These are phyloP conservation scores for Plectosphaerella sp. DNA, from an alignment of 2,329 filamentous ascomycete genomes.

Conservation along the genomic window DNA sequence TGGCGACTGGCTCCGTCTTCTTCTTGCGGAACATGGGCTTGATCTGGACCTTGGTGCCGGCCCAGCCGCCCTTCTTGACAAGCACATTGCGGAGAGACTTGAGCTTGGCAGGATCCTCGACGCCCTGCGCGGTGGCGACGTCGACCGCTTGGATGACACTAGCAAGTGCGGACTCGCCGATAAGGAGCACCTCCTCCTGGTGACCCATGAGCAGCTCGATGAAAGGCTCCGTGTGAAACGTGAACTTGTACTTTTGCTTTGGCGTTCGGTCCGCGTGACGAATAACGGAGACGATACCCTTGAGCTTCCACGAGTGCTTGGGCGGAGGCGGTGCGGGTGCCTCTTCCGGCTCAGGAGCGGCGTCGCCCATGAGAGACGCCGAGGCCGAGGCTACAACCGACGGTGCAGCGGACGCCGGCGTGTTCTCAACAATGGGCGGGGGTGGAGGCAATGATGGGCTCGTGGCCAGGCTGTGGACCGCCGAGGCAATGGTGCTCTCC, in stretches of 20 bases:
- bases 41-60: slow-evolving; percentile 96
- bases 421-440: slow-evolving; percentile 16
- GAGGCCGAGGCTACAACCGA: slow-evolving; percentile 30
- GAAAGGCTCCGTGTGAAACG: slow-evolving; percentile 94
- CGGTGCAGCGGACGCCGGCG: slow-evolving; percentile 31
- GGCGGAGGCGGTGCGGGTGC: slow-evolving; percentile 62
- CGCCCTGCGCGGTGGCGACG: slow-evolving; percentile 68
- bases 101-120: slow-evolving; percentile 87
- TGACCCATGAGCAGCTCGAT: slow-evolving; percentile 92
- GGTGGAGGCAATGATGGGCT: slow-evolving; percentile 29
- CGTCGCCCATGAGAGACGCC: slow-evolving; percentile 29
- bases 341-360: slow-evolving; percentile 26
- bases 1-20: slow-evolving; percentile 53
- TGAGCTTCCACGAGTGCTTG: slow-evolving; percentile 96
- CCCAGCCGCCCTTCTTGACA: slow-evolving; percentile 88
- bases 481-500: slow-evolving; percentile 25
- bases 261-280: slow-evolving; percentile 95
- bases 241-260: slow-evolving; percentile 99
- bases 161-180: slow-evolving; percentile 81
- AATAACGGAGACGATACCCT: slow-evolving; percentile 95
- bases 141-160: slow-evolving; percentile 89
- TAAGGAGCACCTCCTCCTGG: slow-evolving; percentile 91
- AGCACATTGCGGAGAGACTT: slow-evolving; percentile 79
- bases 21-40: slow-evolving; percentile 98
- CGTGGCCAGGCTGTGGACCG: slow-evolving; percentile 28